A percentile compares a stretch with the other conserved stretches of the same genome.
Evolutionary conservation across 345 rosid genomes (phyloP).

Genomic region (Eucalyptus curtisii): DNA sequence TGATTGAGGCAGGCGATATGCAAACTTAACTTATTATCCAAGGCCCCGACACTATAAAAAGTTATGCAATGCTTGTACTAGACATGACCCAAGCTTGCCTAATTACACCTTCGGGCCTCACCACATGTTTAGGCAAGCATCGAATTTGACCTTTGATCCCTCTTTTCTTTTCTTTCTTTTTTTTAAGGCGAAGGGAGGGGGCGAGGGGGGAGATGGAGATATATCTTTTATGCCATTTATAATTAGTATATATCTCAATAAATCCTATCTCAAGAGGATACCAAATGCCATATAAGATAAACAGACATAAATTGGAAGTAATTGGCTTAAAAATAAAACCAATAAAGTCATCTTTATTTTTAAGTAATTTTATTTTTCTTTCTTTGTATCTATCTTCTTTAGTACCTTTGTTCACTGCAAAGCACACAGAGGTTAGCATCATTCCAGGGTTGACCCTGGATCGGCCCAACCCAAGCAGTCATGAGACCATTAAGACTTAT

Average conservation of each 20-base stretch:
- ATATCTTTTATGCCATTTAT: not conserved
- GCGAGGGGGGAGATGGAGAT: too few species aligned
- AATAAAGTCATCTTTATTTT: not conserved
- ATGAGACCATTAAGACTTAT: not conserved
- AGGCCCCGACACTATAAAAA: not conserved
- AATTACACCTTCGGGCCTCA: not conserved
- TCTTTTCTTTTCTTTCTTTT: not conserved
- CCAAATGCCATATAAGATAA: not conserved
- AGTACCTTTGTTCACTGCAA: not conserved
- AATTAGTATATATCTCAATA: too few species aligned
- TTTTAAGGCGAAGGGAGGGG: too few species aligned
- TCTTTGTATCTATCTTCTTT: not conserved
- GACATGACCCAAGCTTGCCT: not conserved
- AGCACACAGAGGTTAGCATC: not conserved
- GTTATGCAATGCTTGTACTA: not conserved
- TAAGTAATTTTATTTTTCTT: too few species aligned
- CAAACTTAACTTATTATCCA: not conserved
- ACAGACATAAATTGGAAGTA: too few species aligned
- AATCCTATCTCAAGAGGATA: too few species aligned
- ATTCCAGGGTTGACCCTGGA: too few species aligned
- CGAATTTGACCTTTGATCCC: not conserved
- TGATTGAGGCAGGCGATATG: accelerated
- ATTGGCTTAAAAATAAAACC: not conserved
- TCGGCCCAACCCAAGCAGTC: not conserved
- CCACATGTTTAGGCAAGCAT: not conserved